Evolutionary conservation across 768 basidiomycete species (phyloP).

Genomic region (Chalciporus pseudorubinellus): DNA sequence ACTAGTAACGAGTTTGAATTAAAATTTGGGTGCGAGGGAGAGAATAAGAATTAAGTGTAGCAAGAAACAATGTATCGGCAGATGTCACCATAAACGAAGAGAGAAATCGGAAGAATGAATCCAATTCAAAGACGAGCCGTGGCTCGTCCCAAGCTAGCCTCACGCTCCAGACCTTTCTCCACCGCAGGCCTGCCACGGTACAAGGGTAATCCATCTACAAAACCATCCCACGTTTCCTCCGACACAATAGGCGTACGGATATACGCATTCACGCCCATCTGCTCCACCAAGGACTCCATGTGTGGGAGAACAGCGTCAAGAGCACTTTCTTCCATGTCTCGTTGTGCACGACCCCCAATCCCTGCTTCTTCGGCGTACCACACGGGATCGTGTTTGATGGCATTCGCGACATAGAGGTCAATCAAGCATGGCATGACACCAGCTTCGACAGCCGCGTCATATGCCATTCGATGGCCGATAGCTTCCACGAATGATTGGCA

Average conservation of each 20-base stretch:
- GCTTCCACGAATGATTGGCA: not conserved
- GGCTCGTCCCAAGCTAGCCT: not conserved
- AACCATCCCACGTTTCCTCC: not conserved
- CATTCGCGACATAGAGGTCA: not conserved
- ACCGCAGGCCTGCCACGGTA: not conserved
- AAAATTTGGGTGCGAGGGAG: too few relatives aligned
- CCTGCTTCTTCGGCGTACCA: not conserved
- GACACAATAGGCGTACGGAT: not conserved
- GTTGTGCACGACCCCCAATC: not conserved
- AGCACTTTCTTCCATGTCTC: not conserved
- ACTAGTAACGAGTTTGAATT: too few relatives aligned
- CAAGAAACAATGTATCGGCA: not conserved
- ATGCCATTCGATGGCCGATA: not conserved
- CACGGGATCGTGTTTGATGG: not conserved
- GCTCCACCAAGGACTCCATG: not conserved
- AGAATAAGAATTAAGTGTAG: too few relatives aligned
- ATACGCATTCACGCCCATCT: not conserved
- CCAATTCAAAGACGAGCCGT: not conserved
- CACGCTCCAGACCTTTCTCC: not conserved
- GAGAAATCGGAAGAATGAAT: not conserved
- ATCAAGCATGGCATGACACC: not conserved
- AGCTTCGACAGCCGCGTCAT: not conserved
- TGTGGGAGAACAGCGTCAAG: not conserved
- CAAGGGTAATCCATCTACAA: not conserved
- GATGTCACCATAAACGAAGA: too few relatives aligned